Conservation (phyloP, 148 eudicot genomes). For the Polygonum maritimum region DNA sequence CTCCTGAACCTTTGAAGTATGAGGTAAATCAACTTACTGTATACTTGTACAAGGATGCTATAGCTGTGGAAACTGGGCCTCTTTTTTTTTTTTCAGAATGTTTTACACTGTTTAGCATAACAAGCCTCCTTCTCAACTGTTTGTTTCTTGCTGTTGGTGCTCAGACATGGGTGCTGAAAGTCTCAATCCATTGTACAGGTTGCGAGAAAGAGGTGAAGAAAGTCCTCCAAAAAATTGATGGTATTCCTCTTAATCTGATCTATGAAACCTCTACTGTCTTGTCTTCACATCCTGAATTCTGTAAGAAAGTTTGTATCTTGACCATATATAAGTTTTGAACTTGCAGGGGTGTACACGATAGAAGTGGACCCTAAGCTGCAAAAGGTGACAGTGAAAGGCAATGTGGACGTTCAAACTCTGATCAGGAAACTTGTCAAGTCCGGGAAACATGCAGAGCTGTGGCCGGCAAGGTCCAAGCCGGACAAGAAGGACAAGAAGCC, state of each 20-base stretch:
- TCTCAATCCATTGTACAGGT: slow-evolving; percentile 76
- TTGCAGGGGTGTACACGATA: slow-evolving; percentile 62
- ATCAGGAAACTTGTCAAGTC: slow-evolving; percentile 59
- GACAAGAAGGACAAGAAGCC: slow-evolving; percentile 4
- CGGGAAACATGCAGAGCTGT: slow-evolving; percentile 69
- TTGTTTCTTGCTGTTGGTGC: neutral
- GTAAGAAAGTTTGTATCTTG: neutral
- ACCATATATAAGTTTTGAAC: neutral
- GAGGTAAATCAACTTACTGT: slow-evolving; percentile 14
- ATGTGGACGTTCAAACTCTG: slow-evolving; percentile 46
- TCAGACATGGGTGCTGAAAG: slow-evolving; percentile 59
- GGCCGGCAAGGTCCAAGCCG: slow-evolving; percentile 19
- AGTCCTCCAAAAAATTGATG: slow-evolving; percentile 45
- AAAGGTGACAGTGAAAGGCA: slow-evolving; percentile 66
- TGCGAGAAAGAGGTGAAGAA: slow-evolving; percentile 68
- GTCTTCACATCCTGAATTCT: no score
- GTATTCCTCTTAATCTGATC: slow-evolving; percentile 14
- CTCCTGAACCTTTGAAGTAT: slow-evolving; percentile 24
- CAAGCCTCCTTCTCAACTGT: neutral
- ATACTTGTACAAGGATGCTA: no score
- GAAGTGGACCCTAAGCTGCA: slow-evolving; percentile 54
- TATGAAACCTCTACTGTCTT: no score
- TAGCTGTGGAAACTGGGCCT: no score
- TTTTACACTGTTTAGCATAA: neutral
- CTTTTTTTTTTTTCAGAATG: neutral